These are phyloP conservation scores for Sanghuangporus sanghuang DNA, from an alignment of 1,284 basidiomycete genomes.

Conservation along the genomic window DNA sequence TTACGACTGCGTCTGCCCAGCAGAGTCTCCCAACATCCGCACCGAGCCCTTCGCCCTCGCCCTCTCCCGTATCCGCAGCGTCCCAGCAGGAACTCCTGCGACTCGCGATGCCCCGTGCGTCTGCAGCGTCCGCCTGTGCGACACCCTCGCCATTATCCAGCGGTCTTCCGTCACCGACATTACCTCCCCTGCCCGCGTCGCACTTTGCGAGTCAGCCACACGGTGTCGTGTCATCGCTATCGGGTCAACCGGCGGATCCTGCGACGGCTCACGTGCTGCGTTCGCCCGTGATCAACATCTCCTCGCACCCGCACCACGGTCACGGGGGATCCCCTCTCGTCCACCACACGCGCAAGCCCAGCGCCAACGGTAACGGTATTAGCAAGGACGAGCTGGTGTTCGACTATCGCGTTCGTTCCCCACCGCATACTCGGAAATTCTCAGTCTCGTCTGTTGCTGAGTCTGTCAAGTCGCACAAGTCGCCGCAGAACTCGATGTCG, in stretches of 20 bases:
- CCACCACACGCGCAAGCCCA: not conserved
- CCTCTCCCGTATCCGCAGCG: not conserved
- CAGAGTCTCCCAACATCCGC: constrained; percentile 8
- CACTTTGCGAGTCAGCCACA: not conserved
- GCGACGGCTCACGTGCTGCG: not conserved
- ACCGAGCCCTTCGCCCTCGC: constrained; percentile 8
- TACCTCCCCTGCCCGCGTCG: constrained; percentile 6
- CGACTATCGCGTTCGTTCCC: constrained; percentile 1
- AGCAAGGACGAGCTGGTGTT: constrained; percentile 3
- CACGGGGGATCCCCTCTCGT: not conserved
- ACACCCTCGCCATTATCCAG: constrained; percentile 13
- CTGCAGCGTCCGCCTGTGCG: not conserved
- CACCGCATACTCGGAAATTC: not conserved
- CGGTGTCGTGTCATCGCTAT: not conserved
- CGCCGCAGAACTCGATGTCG: constrained; percentile 19
- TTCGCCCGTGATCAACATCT: constrained; percentile 17
- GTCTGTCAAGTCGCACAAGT: not conserved
- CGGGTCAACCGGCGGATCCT: not conserved
- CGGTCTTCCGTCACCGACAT: constrained; percentile 15
- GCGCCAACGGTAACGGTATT: not conserved
- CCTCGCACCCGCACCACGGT: not conserved
- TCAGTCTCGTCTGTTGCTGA: not conserved
- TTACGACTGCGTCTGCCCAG: constrained; percentile 4
- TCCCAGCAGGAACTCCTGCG: not conserved
- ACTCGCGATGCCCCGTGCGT: constrained; percentile 6